A percentile compares a stretch with the other conserved stretches of the same genome.
phyloP scores from a whole-genome alignment of 2,329 filamentous ascomycete species.

The Penicillium oxalicum region DNA sequence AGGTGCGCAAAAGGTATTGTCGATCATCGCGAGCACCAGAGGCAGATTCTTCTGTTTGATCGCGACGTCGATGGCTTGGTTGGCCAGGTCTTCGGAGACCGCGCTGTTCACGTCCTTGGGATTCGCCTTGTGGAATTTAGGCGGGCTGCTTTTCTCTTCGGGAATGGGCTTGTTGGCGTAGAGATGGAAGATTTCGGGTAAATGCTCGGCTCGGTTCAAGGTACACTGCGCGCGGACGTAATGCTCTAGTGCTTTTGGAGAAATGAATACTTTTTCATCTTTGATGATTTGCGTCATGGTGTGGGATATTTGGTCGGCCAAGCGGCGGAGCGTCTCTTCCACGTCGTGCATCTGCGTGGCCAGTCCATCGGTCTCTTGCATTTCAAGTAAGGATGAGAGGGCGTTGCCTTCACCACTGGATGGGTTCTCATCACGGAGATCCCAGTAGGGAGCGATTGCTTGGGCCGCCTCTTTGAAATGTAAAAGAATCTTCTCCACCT shows the following conservation, averaged over 20 bases:
- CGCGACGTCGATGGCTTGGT: constrained; percentile 69
- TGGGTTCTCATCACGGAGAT: constrained; percentile 21
- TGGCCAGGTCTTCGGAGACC: constrained; percentile 64
- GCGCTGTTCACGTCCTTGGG: constrained; percentile 66
- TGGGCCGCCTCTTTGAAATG: constrained; percentile 32
- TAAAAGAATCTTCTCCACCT: constrained; percentile 29
- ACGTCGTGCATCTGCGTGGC: neutral
- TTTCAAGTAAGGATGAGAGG: constrained; percentile 37
- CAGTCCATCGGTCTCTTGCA: constrained; percentile 30
- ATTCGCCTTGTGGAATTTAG: constrained; percentile 58
- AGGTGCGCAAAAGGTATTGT: constrained; percentile 48
- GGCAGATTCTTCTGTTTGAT: constrained; percentile 73
- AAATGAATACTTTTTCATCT: constrained; percentile 74
- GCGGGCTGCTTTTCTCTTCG: constrained; percentile 51
- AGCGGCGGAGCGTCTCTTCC: constrained; percentile 14
- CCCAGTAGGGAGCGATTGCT: constrained; percentile 13
- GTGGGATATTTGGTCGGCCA: constrained; percentile 44
- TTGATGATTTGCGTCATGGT: constrained; percentile 64
- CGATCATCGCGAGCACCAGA: constrained; percentile 71
- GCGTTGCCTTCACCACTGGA: constrained; percentile 29
- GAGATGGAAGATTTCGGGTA: constrained; percentile 73
- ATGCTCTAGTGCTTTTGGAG: constrained; percentile 60
- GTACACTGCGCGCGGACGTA: constrained; percentile 74
- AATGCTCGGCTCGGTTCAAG: constrained; percentile 65
- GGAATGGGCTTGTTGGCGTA: constrained; percentile 80